Evolutionary conservation across 805 yeast genomes (phyloP).

Genomic region (Wickerhamiella azyma): DNA sequence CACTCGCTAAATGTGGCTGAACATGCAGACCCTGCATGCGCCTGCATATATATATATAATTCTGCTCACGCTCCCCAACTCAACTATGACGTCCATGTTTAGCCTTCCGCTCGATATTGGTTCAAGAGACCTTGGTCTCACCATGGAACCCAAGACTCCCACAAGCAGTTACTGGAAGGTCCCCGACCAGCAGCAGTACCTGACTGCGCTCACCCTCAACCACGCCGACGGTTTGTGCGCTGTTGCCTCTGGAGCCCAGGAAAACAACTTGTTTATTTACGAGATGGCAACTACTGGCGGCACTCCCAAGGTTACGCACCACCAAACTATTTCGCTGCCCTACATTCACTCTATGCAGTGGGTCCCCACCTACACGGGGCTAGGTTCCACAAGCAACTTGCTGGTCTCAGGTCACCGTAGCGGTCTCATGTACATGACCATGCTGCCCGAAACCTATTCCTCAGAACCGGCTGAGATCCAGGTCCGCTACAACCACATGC

Average conservation of each 20-base stretch:
- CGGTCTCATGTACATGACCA: conserved; percentile 60
- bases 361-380: conserved; percentile 25
- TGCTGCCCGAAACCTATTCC: conserved; percentile 43
- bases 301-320: conserved; percentile 36
- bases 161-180: conserved; percentile 25
- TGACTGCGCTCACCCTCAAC: conserved; percentile 27
- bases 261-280: conserved; percentile 39
- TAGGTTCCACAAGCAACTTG: conserved; percentile 34
- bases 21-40: neutral
- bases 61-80: neutral
- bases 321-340: conserved; percentile 44
- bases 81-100: neutral
- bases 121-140: conserved; percentile 10
- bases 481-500: conserved; percentile 65
- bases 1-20: neutral
- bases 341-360: conserved; percentile 35
- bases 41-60: neutral
- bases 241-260: conserved; percentile 37
- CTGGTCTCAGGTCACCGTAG: conserved; percentile 55
- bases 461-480: conserved; percentile 55
- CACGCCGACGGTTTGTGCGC: conserved; percentile 34
- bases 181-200: conserved; percentile 25
- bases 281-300: conserved; percentile 29
- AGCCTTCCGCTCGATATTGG: neutral
- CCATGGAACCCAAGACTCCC: neutral